Evolutionary conservation across 2,329 filamentous ascomycete genomes (phyloP).

Genomic region (Colletotrichum tanaceti): DNA sequence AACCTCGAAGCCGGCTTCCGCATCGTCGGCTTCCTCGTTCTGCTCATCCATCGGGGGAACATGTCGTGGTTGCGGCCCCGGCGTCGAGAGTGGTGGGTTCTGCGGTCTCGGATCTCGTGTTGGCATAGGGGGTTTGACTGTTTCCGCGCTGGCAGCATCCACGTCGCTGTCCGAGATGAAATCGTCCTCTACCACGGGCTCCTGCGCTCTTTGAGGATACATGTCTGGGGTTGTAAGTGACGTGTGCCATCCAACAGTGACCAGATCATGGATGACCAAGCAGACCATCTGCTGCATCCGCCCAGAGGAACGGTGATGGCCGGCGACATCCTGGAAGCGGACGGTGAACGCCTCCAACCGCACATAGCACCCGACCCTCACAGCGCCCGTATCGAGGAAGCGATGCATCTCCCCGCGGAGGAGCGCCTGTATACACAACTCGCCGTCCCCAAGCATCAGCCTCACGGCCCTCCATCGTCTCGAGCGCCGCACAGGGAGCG

Average conservation of each 20-base stretch:
- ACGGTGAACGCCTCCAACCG: conserved; percentile 54
- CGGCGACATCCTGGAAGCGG: conserved; percentile 11
- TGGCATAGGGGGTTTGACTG: conserved; percentile 5
- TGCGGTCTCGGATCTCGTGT: conserved; percentile 1
- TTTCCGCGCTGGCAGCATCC: conserved; percentile 27
- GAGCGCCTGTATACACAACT: conserved; percentile 66
- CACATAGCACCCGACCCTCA: conserved; percentile 62
- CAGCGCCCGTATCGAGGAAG: conserved; percentile 58
- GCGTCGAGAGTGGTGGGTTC: background rate
- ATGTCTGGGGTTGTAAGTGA: conserved; percentile 2
- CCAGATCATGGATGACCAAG: conserved; percentile 58
- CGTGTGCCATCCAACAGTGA: conserved; percentile 60
- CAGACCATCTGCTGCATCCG: conserved; percentile 52
- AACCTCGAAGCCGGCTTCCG: conserved; percentile 50
- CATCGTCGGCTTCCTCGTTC: conserved; percentile 43
- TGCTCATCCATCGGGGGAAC: background rate
- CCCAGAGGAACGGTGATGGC: conserved; percentile 17
- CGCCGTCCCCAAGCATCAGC: conserved; percentile 64
- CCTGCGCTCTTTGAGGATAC: background rate
- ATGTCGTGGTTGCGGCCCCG: background rate
- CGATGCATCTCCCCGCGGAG: conserved; percentile 59
- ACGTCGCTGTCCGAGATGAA: conserved; percentile 37
- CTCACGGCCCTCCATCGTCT: conserved; percentile 58
- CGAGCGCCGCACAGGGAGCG: conserved; percentile 50
- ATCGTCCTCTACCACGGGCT: conserved; percentile 17